Conservation (phyloP, 2,329 filamentous ascomycete species). For the Rhinocladiella similis region DNA sequence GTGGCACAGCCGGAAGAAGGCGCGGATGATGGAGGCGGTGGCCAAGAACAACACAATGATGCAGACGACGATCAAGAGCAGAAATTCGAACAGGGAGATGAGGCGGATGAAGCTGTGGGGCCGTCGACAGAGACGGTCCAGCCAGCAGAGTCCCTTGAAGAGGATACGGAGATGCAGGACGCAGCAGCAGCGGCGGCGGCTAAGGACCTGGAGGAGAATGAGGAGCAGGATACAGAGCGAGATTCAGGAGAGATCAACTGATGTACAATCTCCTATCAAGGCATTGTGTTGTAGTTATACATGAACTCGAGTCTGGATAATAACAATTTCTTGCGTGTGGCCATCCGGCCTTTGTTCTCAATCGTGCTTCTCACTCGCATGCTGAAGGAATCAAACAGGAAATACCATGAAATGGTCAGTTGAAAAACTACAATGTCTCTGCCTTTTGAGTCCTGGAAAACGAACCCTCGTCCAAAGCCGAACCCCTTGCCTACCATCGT, state of each 20-base stretch:
- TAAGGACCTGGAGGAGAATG: constrained; percentile 1
- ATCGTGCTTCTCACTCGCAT: too few species aligned
- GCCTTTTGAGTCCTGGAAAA: too few species aligned
- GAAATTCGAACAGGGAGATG: neutral
- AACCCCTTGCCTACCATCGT: too few species aligned
- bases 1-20: neutral
- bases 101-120: neutral
- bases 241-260: constrained; percentile 6
- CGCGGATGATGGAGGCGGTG: too few species aligned
- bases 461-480: too few species aligned
- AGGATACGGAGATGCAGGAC: constrained; percentile 19
- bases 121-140: neutral
- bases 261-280: neutral
- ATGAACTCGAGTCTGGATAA: neutral
- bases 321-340: too few species aligned
- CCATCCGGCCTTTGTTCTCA: too few species aligned
- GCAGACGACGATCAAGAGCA: neutral
- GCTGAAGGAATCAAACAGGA: too few species aligned
- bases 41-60: neutral
- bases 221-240: constrained; percentile 1
- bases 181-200: neutral
- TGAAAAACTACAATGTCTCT: too few species aligned
- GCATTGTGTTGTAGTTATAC: neutral
- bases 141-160: neutral
- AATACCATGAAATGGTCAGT: too few species aligned